Base-by-base conservation (phyloP, 1,139 yeast genomes). In the Pichia sp. region DNA sequence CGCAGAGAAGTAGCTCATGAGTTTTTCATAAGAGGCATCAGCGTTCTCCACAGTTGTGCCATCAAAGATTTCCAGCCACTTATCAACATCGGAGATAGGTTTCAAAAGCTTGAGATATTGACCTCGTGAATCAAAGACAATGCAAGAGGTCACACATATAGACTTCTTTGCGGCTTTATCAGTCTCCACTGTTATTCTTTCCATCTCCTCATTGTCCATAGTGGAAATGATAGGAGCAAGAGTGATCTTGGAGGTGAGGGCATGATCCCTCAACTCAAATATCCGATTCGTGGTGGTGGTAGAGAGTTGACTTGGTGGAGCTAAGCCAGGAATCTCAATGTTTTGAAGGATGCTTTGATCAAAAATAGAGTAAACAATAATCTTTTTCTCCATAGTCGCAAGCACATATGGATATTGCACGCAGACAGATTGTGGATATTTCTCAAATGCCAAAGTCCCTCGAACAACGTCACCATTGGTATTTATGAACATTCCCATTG, bases 401-500 rank as follows among this genome's bases (percentile, higher is more conserved):
- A 69, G 53, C 0, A 65, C 57, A 39, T 63, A 59, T 0, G 75
- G 70, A 35, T 57, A 64, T 35, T 67, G 69, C 2, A 69, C 62
- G 0, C 64, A 63, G 4, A 74, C 43, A 3, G 67, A 58, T 1
- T 50, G 42, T 0, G 88, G 88, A 50, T 74, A 79, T 10, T 53
- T 47, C 2, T 64, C 60, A 77, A 94, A 81, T 1, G 91, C 68
- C 20, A 88, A 63, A 0, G 96, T 87, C 0, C 96, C 95, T 44
- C 96, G 66, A 1, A 88, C 79, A 1, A 86, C 84, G 51, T 88
- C 95, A n/a, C 98, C 98, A 21, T 65, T 62, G 2, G 66, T 56
- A 49, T 84, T 80, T 10, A 91, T 77, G 33, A 87, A 76, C 70
- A 88, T 70, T 2, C 94, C 96, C 71, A 91, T 79, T 0, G 95